Evolutionary conservation across 305 asterid genomes (phyloP).

Genomic region (Fraxinus angustifolia): DNA sequence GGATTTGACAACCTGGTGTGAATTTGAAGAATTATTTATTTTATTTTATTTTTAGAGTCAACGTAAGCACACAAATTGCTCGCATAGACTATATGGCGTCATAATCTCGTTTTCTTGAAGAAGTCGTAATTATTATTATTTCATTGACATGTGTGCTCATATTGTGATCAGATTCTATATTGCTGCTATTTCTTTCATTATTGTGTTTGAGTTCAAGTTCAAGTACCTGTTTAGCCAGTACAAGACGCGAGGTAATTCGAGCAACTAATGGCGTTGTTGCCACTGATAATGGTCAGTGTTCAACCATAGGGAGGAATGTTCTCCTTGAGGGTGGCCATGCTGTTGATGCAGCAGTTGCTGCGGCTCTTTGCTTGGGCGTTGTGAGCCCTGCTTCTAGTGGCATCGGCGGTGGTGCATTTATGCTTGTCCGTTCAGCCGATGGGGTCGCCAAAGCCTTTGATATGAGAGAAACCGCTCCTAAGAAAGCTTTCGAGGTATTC

Average conservation of each 20-base stretch:
- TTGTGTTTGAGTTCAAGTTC: slow-evolving; percentile 22
- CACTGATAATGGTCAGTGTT: slow-evolving; percentile 59
- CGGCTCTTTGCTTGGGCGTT: slow-evolving; percentile 71
- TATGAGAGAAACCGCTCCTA: slow-evolving; percentile 75
- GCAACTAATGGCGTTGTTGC: slow-evolving; percentile 54
- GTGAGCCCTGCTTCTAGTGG: slow-evolving; percentile 77
- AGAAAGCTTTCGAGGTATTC: slow-evolving; percentile 44
- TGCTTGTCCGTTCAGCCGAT: slow-evolving; percentile 45
- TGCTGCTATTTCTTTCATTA: slow-evolving; percentile 27
- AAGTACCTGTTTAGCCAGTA: neutral
- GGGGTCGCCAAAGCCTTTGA: slow-evolving; percentile 51
- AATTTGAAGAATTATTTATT: neutral
- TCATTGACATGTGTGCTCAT: slow-evolving; percentile 24
- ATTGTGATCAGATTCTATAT: slow-evolving; percentile 17
- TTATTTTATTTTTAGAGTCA: neutral
- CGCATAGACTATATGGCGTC: neutral
- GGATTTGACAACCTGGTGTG: neutral
- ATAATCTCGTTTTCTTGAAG: neutral
- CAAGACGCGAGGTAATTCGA: slow-evolving; percentile 25
- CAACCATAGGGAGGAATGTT: slow-evolving; percentile 51
- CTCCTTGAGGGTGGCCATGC: slow-evolving; percentile 69
- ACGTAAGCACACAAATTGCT: neutral
- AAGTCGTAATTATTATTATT: neutral
- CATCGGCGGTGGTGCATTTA: slow-evolving; percentile 78
- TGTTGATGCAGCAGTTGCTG: slow-evolving; percentile 75